Evolutionary conservation across 345 rosid species (phyloP).

Genomic region (Gossypium mustelinum): DNA sequence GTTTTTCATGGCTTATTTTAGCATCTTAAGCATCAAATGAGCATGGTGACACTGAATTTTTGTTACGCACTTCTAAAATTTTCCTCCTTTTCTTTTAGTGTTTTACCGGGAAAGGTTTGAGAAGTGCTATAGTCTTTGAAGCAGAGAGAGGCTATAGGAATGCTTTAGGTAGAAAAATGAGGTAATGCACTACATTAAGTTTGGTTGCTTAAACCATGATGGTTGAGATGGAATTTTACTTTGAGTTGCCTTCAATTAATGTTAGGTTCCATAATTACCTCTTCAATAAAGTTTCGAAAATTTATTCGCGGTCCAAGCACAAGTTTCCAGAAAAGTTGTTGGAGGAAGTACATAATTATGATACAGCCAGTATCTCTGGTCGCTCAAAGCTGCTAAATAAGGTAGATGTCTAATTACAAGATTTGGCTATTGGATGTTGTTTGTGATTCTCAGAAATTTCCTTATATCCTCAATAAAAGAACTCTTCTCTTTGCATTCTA

Average conservation of each 20-base stretch:
- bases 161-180: constrained; percentile 38
- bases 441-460: constrained; percentile 1
- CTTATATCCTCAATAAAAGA: neutral
- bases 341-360: constrained; percentile 34
- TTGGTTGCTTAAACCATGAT: neutral
- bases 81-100: constrained; percentile 3
- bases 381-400: constrained; percentile 45
- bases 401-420: constrained; percentile 29
- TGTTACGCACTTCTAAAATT: neutral
- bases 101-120: constrained; percentile 35
- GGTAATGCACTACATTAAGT: constrained; percentile 18
- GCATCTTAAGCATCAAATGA: neutral
- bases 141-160: constrained; percentile 39
- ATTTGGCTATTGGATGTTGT: constrained; percentile 3
- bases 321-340: constrained; percentile 37
- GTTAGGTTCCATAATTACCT: constrained; percentile 39
- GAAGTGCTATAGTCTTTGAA: constrained; percentile 33
- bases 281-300: constrained; percentile 23
- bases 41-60: constrained; percentile 2
- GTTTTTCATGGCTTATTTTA: neutral
- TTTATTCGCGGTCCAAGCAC: constrained; percentile 48
- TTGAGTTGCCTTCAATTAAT: constrained; percentile 11
- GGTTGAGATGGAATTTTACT: neutral
- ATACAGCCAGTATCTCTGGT: constrained; percentile 30
- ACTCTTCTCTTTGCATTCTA: neutral